Evolutionary conservation across 2,329 filamentous ascomycete species (phyloP).

Genomic region (Xylariaceae sp.): DNA sequence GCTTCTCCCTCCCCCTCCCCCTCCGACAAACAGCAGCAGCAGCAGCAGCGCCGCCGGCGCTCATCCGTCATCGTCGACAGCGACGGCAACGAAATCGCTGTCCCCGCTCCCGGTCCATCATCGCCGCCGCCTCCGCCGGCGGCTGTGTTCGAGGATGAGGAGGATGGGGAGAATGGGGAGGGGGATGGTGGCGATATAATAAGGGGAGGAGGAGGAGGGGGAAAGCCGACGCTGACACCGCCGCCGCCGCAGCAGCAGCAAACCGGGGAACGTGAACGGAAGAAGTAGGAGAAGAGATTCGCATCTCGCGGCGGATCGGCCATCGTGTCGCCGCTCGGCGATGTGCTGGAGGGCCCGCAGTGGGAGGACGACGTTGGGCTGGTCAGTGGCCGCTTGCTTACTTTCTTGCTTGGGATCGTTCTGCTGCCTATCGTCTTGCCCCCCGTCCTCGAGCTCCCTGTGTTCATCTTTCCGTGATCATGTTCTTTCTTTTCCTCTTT

Average conservation of each 20-base stretch:
- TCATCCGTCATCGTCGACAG: conserved; percentile 38
- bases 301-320: conserved; percentile 71
- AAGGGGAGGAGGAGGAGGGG: too few species aligned
- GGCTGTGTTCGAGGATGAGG: conserved; percentile 16
- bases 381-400: too few species aligned
- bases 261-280: conserved; percentile 2
- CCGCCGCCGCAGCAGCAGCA: too few species aligned
- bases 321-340: conserved; percentile 71
- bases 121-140: conserved; percentile 3
- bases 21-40: neutral
- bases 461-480: too few species aligned
- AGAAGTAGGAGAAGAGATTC: conserved; percentile 29
- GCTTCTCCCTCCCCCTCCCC: conserved; percentile 10
- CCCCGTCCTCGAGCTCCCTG: too few species aligned
- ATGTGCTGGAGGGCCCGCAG: conserved; percentile 71
- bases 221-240: too few species aligned
- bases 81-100: conserved; percentile 50
- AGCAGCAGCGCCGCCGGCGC: neutral
- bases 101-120: neutral
- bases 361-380: conserved; percentile 72
- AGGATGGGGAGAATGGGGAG: too few species aligned
- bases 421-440: too few species aligned
- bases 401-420: too few species aligned
- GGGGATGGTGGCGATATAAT: too few species aligned
- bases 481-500: too few species aligned